phyloP scores from a whole-genome alignment of 2,329 filamentous ascomycete genomes.

The Xylariaceae sp. region DNA sequence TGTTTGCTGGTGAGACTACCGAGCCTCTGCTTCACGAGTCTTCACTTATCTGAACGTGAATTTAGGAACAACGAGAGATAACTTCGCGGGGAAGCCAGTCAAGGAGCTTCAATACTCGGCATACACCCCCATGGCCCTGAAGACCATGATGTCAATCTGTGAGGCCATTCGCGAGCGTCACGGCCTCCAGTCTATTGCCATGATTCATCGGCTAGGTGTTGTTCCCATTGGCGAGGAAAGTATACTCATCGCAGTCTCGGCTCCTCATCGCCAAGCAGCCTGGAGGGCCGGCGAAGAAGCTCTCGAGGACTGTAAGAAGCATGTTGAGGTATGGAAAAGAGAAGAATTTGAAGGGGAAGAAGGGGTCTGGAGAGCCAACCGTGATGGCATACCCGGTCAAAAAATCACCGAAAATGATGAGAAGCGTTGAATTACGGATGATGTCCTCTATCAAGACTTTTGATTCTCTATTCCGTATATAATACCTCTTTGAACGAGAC shows the following conservation, averaged over 20 bases:
- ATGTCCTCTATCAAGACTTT: not conserved
- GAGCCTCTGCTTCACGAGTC: not conserved
- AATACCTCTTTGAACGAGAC: not conserved
- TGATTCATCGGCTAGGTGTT: slow-evolving; percentile 77
- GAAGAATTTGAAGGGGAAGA: slow-evolving; percentile 79
- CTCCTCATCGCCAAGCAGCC: slow-evolving; percentile 75
- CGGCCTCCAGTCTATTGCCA: slow-evolving; percentile 64
- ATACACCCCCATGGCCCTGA: slow-evolving; percentile 65
- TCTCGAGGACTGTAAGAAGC: slow-evolving; percentile 77
- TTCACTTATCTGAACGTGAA: slow-evolving; percentile 18
- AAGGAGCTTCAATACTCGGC: slow-evolving; percentile 70
- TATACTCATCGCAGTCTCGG: slow-evolving; percentile 80
- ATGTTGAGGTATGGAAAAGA: slow-evolving; percentile 91
- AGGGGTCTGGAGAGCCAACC: slow-evolving; percentile 82
- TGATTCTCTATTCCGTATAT: not conserved
- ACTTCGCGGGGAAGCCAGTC: slow-evolving; percentile 66
- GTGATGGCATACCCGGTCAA: slow-evolving; percentile 61
- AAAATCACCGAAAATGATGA: slow-evolving; percentile 31
- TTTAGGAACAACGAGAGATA: slow-evolving; percentile 70
- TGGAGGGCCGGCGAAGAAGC: slow-evolving; percentile 89
- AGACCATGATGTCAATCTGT: slow-evolving; percentile 62
- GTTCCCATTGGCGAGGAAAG: slow-evolving; percentile 92
- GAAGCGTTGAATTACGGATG: not conserved
- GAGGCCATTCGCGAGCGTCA: slow-evolving; percentile 54
- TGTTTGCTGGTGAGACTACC: slow-evolving; percentile 59